Evolutionary conservation across 176 grass and related monocot species (phyloP).

Genomic region (Bolboschoenus planiculmis): DNA sequence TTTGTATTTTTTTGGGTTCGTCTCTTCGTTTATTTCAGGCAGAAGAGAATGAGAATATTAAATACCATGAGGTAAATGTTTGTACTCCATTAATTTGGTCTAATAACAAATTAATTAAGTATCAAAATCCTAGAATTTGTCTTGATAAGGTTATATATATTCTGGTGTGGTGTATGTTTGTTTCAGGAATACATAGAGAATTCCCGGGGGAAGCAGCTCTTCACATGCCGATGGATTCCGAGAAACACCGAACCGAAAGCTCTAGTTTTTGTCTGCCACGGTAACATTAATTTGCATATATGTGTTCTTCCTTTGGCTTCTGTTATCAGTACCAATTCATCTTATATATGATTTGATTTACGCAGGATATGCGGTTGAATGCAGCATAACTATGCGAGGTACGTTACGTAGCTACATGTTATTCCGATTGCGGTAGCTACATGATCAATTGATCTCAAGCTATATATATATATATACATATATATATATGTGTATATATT

Average conservation of each 20-base stretch:
- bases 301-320: no score
- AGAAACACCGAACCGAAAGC: conserved; percentile 26
- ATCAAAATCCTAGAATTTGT: no score
- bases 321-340: no score
- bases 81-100: no score
- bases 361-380: conserved; percentile 78
- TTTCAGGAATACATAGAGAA: conserved; percentile 51
- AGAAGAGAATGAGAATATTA: conserved; percentile 14
- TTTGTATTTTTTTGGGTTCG: neutral
- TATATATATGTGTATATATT: neutral
- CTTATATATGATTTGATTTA: neutral
- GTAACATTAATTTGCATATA: no score
- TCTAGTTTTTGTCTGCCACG: conserved; percentile 74
- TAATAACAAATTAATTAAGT: no score
- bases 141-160: neutral
- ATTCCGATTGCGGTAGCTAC: no score
- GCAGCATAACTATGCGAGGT: conserved; percentile 72
- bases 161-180: neutral
- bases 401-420: no score
- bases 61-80: conserved; percentile 11
- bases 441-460: neutral
- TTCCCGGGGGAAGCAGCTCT: conserved; percentile 43
- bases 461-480: neutral
- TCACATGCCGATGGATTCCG: conserved; percentile 64
- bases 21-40: neutral